Base-by-base conservation (phyloP, 805 yeast genomes). In the Yarrowia divulgata region DNA sequence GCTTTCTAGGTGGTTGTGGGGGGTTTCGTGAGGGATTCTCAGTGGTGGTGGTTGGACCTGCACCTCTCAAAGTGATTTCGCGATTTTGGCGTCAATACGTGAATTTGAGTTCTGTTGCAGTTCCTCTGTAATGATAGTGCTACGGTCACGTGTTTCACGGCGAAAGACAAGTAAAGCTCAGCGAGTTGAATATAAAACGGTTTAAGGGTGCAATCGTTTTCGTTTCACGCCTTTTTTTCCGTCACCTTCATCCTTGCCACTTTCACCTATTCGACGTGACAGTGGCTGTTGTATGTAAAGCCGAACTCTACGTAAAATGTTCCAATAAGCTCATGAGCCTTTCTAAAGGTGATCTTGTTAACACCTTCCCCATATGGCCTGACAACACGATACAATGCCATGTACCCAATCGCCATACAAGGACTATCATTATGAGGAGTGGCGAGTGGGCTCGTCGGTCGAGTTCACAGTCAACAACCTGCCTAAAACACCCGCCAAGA, bases 1-100 rank as follows among this genome's bases (percentile, higher is more conserved):
- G 60, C 60, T 54, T 45, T 54, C 60, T 45, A 54, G 60, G 60
- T 8, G 60, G 60, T 19, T 32, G 39, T 32, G 54, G 29, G 10
- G 32, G 9, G 8, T 42, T 37, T 16, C 39, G 54, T 32, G 19
- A 16, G n/a, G 35, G 23, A 23, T 37, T 55, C 39, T 40, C 39
- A n/a, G 48, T 16, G 9, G 18, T 9, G 29, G 13, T 32, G 48
- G 48, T 40, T 18, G 32, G 39, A 40, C 23, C 19, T 40, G 62
- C 62, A 55, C 62, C 34, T 23, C 14, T 52, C 39, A 19, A 42
- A 57, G 63, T 42, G 37, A 18, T 57, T 57, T 57, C 63, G 63
- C 48, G 63, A 57, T n/a, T 57, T 57, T 57, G 60, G 60, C 60
- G 60, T 37, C 60, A 54, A 19, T 54, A 19, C 60, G 60, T 54